A percentile compares a stretch with the other conserved stretches of the same genome.
Evolutionary conservation across 441 rosid species (phyloP).

Genomic region (Gossypium gossypioides): DNA sequence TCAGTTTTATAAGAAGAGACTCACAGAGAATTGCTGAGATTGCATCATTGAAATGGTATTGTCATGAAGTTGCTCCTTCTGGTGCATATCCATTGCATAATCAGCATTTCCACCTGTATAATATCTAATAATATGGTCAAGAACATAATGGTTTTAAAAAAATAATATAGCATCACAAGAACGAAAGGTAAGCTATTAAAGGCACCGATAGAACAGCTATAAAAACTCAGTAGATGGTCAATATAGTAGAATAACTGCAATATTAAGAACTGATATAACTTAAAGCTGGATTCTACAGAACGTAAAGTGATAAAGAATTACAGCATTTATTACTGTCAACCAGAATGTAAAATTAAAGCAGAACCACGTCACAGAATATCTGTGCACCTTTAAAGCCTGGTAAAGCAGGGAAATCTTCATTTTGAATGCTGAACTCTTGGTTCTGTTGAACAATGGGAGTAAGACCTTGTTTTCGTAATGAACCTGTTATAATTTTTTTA

Average conservation of each 20-base stretch:
- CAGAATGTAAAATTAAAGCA: slow-evolving; percentile 2
- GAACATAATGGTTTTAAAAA: neutral
- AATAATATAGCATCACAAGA: neutral
- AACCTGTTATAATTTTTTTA: slow-evolving; percentile 34
- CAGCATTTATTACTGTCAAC: neutral
- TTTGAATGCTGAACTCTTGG: slow-evolving; percentile 98
- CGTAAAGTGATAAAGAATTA: neutral
- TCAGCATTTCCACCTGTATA: slow-evolving; percentile 79
- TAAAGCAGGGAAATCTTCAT: slow-evolving; percentile 97
- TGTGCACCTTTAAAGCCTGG: slow-evolving; percentile 88
- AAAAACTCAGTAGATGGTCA: neutral
- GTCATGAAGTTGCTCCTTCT: slow-evolving; percentile 91
- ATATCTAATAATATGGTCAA: slow-evolving; percentile 25
- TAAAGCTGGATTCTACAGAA: neutral
- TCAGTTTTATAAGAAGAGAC: slow-evolving; percentile 20
- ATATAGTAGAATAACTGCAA: neutral
- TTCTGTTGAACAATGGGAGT: slow-evolving; percentile 90
- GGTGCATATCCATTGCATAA: slow-evolving; percentile 82
- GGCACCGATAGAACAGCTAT: neutral
- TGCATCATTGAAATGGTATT: slow-evolving; percentile 81
- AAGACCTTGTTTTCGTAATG: slow-evolving; percentile 77
- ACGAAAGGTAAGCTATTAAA: neutral
- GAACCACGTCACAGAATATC: slow-evolving; percentile 8
- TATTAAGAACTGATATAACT: neutral
- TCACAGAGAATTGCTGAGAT: slow-evolving; percentile 89